These are phyloP conservation scores for Aureobasidium namibiae DNA, from an alignment of 2,329 filamentous ascomycete species.

Conservation along the genomic window DNA sequence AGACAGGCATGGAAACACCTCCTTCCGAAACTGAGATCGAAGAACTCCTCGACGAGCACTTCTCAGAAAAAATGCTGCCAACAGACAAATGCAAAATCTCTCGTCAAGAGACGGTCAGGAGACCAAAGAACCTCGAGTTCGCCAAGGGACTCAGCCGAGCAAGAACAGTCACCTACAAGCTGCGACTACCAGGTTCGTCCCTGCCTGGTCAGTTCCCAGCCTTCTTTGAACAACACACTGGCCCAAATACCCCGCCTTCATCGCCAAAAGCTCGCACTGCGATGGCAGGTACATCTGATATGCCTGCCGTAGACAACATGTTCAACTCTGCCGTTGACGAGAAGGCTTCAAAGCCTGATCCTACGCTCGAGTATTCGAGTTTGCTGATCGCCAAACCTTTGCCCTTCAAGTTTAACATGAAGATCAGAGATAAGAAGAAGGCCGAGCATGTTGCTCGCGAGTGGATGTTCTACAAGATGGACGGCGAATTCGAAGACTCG, in stretches of 20 bases:
- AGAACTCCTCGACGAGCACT: not conserved
- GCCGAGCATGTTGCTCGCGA: conserved; percentile 26
- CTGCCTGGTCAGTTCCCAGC: conserved; percentile 7
- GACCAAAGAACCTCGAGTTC: not conserved
- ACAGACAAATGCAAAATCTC: not conserved
- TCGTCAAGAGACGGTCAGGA: not conserved
- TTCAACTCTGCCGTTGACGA: conserved; percentile 12
- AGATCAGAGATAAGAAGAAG: conserved; percentile 26
- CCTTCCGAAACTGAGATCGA: conserved; percentile 7
- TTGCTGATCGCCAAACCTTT: conserved; percentile 39
- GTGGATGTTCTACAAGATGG: conserved; percentile 28
- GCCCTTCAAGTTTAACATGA: conserved; percentile 36
- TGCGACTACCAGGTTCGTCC: not conserved
- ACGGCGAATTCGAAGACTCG: conserved; percentile 31
- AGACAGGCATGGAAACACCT: conserved; percentile 4
- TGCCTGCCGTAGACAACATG: conserved; percentile 1
- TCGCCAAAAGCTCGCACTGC: conserved; percentile 1
- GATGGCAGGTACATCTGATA: conserved; percentile 9
- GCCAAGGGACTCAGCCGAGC: not conserved
- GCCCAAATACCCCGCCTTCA: conserved; percentile 4
- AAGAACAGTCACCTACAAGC: conserved; percentile 2
- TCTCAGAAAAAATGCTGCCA: conserved; percentile 1
- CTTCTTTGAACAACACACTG: conserved; percentile 9
- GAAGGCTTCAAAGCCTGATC: conserved; percentile 22
- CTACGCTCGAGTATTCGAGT: conserved; percentile 36